phyloP scores from a whole-genome alignment of 176 grass and related monocot species.

The Phoenix roebelenii region DNA sequence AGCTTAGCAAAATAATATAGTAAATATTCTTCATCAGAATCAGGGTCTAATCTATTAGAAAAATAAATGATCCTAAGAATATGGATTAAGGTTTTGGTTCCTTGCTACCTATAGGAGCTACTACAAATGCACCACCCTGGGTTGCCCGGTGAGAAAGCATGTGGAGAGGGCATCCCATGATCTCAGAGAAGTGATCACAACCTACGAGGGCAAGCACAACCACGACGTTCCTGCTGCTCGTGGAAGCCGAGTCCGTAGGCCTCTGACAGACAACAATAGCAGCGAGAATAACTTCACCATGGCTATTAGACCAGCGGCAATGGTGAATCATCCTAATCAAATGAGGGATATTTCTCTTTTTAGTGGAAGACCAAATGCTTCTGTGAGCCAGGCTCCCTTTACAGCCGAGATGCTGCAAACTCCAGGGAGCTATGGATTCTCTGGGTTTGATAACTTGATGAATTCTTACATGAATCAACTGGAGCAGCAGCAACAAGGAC shows the following conservation, averaged over 20 bases:
- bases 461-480: constrained; percentile 9
- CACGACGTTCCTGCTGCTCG: constrained; percentile 32
- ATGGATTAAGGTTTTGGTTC: neutral
- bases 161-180: constrained; percentile 36
- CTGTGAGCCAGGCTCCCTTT: neutral
- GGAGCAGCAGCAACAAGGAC: neutral
- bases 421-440: neutral
- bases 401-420: constrained; percentile 4
- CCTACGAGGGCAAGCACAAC: constrained; percentile 39
- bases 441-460: neutral
- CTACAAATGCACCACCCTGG: constrained; percentile 34
- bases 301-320: constrained; percentile 13
- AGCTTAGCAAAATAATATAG: too few relatives aligned
- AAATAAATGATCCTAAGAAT: too few relatives aligned
- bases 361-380: neutral
- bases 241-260: constrained; percentile 8
- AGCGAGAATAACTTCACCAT: neutral
- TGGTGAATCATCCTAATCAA: constrained; percentile 3
- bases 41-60: too few relatives aligned
- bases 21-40: too few relatives aligned
- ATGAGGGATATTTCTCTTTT: neutral
- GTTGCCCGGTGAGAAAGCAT: constrained; percentile 31
- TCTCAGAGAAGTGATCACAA: constrained; percentile 28
- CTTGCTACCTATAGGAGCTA: constrained; percentile 27
- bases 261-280: neutral